Evolutionary conservation across 2,329 filamentous ascomycete species (phyloP).

Genomic region (Chaetomiaceae sp.): DNA sequence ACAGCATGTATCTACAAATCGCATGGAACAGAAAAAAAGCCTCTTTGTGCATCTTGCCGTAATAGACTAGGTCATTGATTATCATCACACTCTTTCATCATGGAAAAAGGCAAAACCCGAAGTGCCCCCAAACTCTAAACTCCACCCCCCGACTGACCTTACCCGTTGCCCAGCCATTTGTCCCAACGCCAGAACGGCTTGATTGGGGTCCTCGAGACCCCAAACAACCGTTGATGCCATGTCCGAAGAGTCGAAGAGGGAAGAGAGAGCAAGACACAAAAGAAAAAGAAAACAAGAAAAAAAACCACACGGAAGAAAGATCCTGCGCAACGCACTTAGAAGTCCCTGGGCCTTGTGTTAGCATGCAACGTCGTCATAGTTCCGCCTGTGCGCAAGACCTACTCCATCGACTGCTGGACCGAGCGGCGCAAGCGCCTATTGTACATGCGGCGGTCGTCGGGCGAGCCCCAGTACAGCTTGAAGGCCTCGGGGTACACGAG

Average conservation of each 20-base stretch:
- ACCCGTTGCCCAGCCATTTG: constrained; percentile 4
- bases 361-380: neutral
- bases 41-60: too few relatives aligned
- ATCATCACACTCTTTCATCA: neutral
- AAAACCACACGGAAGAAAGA: too few relatives aligned
- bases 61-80: neutral
- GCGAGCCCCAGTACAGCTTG: constrained; percentile 77
- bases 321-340: too few relatives aligned
- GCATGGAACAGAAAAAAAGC: neutral
- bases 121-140: constrained; percentile 5
- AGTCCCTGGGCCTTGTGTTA: constrained; percentile 15
- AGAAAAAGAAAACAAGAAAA: neutral
- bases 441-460: constrained; percentile 78
- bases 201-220: neutral
- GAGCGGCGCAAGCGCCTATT: constrained; percentile 74
- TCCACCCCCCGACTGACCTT: neutral
- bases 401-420: constrained; percentile 65
- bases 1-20: constrained; percentile 3
- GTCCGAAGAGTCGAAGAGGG: constrained; percentile 4
- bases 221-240: constrained; percentile 16
- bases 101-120: constrained; percentile 7
- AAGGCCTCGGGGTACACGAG: constrained; percentile 82
- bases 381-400: constrained; percentile 26
- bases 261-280: neutral
- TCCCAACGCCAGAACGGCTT: constrained; percentile 21